Evolutionary conservation across 2,329 filamentous ascomycete species (phyloP), one percentile per base, ranked within the genome.

Genomic region (Aspergillus melleus): DNA sequence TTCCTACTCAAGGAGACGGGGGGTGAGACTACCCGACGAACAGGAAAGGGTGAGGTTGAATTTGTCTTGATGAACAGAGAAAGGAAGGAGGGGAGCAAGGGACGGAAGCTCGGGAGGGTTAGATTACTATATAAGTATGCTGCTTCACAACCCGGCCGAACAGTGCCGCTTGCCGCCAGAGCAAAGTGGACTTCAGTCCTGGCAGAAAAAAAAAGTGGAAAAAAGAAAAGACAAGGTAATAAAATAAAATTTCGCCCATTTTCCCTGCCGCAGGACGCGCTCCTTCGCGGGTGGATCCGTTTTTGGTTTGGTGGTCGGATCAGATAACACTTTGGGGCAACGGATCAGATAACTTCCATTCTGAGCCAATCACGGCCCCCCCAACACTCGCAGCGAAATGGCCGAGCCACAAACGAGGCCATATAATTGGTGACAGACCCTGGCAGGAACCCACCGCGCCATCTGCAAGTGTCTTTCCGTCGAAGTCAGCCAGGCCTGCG

Each of bases 311-410:
- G 32, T 56, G 47, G 53, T 14, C 57, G 54, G 58, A 60, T 60
- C 58, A 60, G 58, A 60, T 60, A 60, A 50, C 58, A 44, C 24
- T 24, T 56, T 50, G 14, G 46, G 36, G 36, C 19, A 26, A 57
- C 44, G 58, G 58, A 60, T 57, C 58, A 58, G 56, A 58, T 58
- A 58, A 58, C 50, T 60, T 49, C 22, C 51, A 11, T 56, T 42
- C 49, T 56, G 10, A 46, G 30, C 54, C 30, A 49, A 55, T 55
- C 26, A 24, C 53, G 19, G 53, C 29, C 44, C 22, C 53, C 6
- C 44, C 20, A 12, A 19, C 32, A n/a, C 42, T 46, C 16, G 19
- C 42, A 20, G 16, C 6, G 14, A 6, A 14, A 46, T n/a, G 16
- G 8, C 19, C 16, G 42, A 20, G 14, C n/a, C n/a, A 16, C 32